Evolutionary conservation across 441 rosid genomes (phyloP), one percentile per base, ranked within the genome.

Genomic region (Populus hybrid): DNA sequence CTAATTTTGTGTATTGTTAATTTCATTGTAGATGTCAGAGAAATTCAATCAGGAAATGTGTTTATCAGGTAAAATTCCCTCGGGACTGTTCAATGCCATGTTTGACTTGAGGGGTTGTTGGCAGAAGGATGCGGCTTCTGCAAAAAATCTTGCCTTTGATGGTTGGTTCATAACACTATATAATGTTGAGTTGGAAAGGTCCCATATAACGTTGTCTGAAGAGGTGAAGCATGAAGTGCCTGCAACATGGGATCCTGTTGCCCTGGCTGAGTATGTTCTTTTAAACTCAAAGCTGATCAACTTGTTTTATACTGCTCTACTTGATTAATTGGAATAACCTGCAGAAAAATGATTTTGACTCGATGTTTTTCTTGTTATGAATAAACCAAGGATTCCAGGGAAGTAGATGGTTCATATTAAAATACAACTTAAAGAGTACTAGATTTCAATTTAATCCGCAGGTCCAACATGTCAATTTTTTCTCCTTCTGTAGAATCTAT

Each of bases 121-220:
- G 99, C 97, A 85, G 76, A 91, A 89, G 84, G 99, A 95, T 75
- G 97, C 98, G 64, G 79, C 87, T 42, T 59, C 88, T 5, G 82
- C 79, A 1, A 94, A 91, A 84, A 83, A 78, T 73, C 85, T 95
- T 11, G 91, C 95, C 79, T 89, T 87, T 63, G 99, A 95, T 84
- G 99, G 99, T 71, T 95, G 97, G 95, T 90, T 90, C 78, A 90
- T 94, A 72, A 87, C 90, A 16, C 86, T 95, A 81, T 95, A 94
- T 72, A 90, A 88, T 84, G 86, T 92, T 21, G 98, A 90, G 87
- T 82, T 95, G 78, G 92, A 84, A 71, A 87, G 98, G 83, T 83
- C 93, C 23, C 91, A 89, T 24, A 6, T 95, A 19, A 80, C 86
- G 1, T 79, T 95, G 79, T 87, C 94, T 7, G 91, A 93, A 78